phyloP scores from a whole-genome alignment of 1,284 basidiomycete species.

The Rhizoctonia solani region DNA sequence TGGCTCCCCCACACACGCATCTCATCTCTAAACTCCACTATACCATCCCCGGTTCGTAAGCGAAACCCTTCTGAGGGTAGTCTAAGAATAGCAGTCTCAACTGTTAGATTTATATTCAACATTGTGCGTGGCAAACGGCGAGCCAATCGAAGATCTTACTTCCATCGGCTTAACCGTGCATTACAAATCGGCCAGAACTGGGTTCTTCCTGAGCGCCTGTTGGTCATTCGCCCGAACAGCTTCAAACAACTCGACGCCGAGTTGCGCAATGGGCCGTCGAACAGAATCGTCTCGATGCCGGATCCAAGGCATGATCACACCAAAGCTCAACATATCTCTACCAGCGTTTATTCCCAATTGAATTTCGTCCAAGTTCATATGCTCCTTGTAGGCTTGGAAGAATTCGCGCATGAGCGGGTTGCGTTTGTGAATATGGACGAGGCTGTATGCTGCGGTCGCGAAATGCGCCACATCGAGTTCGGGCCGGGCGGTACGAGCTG shows the following conservation, averaged over 20 bases:
- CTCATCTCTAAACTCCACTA: too few species aligned
- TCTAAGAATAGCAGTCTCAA: too few species aligned
- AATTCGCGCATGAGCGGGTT: not conserved
- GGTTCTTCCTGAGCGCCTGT: not conserved
- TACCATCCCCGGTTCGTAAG: too few species aligned
- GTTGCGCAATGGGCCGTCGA: not conserved
- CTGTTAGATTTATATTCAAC: too few species aligned
- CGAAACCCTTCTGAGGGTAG: too few species aligned
- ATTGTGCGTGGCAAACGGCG: too few species aligned
- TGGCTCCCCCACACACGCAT: too few species aligned
- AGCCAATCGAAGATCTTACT: too few species aligned
- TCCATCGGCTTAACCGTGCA: not conserved
- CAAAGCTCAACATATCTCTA: conserved; percentile 24
- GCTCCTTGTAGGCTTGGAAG: not conserved
- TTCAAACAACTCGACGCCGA: not conserved
- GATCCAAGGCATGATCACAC: conserved; percentile 20
- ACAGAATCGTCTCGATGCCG: not conserved
- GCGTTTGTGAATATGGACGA: not conserved
- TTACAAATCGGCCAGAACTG: not conserved
- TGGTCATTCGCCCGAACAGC: not conserved
- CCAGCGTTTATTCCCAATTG: conserved; percentile 6
- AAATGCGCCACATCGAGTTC: conserved; percentile 19
- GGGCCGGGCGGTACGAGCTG: conserved; percentile 5
- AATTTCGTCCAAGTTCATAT: not conserved
- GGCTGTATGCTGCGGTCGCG: conserved; percentile 3